phyloP scores from a whole-genome alignment of 2,329 filamentous ascomycete species.

The Fusarium sp. region DNA sequence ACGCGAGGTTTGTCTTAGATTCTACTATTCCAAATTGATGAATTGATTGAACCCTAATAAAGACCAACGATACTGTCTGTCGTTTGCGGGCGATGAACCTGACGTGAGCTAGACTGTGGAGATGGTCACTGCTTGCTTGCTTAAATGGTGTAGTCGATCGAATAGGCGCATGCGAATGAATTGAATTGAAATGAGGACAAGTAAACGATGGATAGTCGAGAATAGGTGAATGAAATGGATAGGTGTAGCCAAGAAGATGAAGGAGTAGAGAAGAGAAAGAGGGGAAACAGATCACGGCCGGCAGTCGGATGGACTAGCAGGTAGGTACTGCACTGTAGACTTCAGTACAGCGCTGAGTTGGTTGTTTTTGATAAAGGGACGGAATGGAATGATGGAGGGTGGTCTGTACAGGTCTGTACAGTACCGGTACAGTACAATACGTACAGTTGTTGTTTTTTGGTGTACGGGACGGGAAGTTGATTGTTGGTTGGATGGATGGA shows the following conservation, averaged over 20 bases:
- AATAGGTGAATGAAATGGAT: constrained; percentile 15
- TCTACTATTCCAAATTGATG: background rate
- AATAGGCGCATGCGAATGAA: constrained; percentile 23
- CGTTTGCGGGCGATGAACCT: background rate
- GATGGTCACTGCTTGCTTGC: constrained; percentile 33
- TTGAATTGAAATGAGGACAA: constrained; percentile 1
- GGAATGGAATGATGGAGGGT: constrained; percentile 1
- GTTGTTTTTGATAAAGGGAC: constrained; percentile 12
- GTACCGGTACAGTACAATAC: background rate
- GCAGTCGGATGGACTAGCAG: constrained; percentile 25
- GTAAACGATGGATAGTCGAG: background rate
- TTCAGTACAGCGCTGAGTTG: background rate
- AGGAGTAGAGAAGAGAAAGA: constrained; percentile 24
- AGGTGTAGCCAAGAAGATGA: constrained; percentile 18
- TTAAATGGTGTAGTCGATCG: constrained; percentile 19
- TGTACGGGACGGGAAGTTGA: background rate
- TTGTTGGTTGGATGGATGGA: constrained; percentile 30
- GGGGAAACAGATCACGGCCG: constrained; percentile 35
- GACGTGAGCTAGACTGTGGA: constrained; percentile 1
- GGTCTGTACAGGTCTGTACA: background rate
- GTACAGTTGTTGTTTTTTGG: constrained; percentile 17
- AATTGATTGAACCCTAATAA: background rate
- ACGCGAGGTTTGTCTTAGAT: background rate
- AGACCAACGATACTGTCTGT: background rate
- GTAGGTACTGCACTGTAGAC: background rate